Evolutionary conservation across 2,329 filamentous ascomycete genomes (phyloP).

Genomic region (Neopestalotiopsis sp.): DNA sequence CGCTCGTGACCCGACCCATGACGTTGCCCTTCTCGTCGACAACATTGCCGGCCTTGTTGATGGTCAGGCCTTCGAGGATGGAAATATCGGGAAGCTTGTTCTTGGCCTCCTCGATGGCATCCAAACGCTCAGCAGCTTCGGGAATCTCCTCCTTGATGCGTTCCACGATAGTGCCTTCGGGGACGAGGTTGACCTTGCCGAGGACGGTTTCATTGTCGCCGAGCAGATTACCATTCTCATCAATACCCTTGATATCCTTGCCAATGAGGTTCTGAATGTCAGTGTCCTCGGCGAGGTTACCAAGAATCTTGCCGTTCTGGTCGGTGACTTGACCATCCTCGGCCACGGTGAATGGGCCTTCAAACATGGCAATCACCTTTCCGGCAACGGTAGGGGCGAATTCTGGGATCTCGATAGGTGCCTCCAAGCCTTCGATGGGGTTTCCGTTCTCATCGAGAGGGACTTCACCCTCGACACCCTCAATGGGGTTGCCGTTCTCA

Average conservation of each 20-base stretch:
- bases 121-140: slow-evolving; percentile 36
- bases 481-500: slow-evolving; percentile 2
- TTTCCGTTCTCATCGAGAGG: not conserved
- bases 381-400: slow-evolving; percentile 38
- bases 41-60: slow-evolving; percentile 51
- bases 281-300: slow-evolving; percentile 37
- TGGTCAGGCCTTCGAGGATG: slow-evolving; percentile 45
- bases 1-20: slow-evolving; percentile 48
- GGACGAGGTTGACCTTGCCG: slow-evolving; percentile 61
- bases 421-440: slow-evolving; percentile 17
- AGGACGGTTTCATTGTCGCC: slow-evolving; percentile 70
- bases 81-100: slow-evolving; percentile 34
- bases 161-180: slow-evolving; percentile 46
- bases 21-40: slow-evolving; percentile 50
- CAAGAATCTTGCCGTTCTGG: slow-evolving; percentile 46
- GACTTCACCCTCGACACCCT: not conserved
- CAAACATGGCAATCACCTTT: slow-evolving; percentile 39
- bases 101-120: slow-evolving; percentile 34
- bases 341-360: slow-evolving; percentile 46
- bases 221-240: slow-evolving; percentile 69
- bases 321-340: slow-evolving; percentile 54
- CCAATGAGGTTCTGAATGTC: slow-evolving; percentile 45
- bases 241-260: slow-evolving; percentile 71
- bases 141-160: slow-evolving; percentile 39
- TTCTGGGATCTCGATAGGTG: slow-evolving; percentile 35